Evolutionary conservation across 1,139 yeast genomes (phyloP).

Genomic region (Pichia norvegensis): DNA sequence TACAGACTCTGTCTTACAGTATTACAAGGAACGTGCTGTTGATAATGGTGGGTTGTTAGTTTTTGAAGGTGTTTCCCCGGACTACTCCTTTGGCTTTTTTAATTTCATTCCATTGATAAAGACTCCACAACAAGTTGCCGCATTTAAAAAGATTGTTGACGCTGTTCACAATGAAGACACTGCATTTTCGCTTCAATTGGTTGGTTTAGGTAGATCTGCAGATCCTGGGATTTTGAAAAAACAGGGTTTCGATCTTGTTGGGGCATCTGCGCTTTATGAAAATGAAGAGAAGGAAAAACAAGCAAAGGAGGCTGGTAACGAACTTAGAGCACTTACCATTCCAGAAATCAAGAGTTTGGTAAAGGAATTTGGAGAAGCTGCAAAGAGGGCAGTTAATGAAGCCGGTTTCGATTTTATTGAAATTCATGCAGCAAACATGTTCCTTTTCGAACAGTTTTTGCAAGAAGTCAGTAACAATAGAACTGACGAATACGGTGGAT

Average conservation of each 20-base stretch:
- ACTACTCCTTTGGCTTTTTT: conserved; percentile 36
- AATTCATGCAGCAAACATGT: conserved; percentile 48
- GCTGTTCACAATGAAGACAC: conserved; percentile 50
- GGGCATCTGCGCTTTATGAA: conserved; percentile 38
- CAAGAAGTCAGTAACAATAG: conserved; percentile 35
- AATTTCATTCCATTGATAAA: conserved; percentile 40
- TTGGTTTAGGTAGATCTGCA: conserved; percentile 52
- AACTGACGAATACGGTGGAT: conserved; percentile 48
- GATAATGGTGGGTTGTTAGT: conserved; percentile 47
- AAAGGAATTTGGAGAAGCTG: conserved; percentile 37
- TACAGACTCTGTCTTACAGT: conserved; percentile 35
- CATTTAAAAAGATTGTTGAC: conserved; percentile 43
- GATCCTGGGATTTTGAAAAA: conserved; percentile 35
- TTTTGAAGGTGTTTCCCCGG: conserved; percentile 36
- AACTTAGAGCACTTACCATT: conserved; percentile 31
- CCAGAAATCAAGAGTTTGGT: conserved; percentile 32
- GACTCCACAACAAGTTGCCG: conserved; percentile 43
- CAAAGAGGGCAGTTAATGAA: conserved; percentile 36
- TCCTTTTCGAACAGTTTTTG: conserved; percentile 36
- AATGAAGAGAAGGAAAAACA: conserved; percentile 29
- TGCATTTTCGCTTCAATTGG: conserved; percentile 45
- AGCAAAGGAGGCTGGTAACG: conserved; percentile 29
- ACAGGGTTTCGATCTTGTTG: conserved; percentile 33
- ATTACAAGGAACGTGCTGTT: conserved; percentile 45
- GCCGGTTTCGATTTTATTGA: conserved; percentile 44